These are phyloP conservation scores for Brachypodium distachyon DNA, from an alignment of 202 grass and related monocot genomes.

Conservation along the genomic window DNA sequence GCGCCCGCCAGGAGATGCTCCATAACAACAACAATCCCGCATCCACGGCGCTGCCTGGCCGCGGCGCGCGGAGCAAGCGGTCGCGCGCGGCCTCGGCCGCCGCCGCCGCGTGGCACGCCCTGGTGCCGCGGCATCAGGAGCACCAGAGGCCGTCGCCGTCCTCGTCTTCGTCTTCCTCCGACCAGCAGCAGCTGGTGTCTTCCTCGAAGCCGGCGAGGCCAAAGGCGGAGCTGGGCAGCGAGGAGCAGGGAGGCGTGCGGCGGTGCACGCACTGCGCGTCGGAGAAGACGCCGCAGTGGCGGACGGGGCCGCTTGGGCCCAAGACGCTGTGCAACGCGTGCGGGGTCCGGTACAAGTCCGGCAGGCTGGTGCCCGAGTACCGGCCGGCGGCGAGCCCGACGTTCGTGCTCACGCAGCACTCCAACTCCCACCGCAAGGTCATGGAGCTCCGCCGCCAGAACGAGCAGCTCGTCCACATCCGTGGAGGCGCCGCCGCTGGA, in stretches of 20 bases:
- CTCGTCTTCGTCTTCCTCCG: constrained; percentile 39
- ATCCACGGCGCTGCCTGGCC: background rate
- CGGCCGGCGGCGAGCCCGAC: constrained; percentile 86
- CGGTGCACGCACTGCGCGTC: constrained; percentile 82
- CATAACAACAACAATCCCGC: constrained; percentile 29
- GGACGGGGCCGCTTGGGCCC: constrained; percentile 79
- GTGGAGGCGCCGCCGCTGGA: background rate
- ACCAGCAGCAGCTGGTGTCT: no score
- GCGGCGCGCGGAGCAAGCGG: constrained; percentile 54
- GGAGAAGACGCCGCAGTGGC: constrained; percentile 95
- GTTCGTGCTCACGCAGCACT: constrained; percentile 76
- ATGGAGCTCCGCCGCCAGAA: constrained; percentile 80
- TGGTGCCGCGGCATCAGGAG: constrained; percentile 28
- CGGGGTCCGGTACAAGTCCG: constrained; percentile 87
- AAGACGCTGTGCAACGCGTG: constrained; percentile 98
- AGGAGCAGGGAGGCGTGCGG: constrained; percentile 27
- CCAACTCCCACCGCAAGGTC: constrained; percentile 86
- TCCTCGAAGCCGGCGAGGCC: constrained; percentile 15
- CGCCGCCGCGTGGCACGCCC: constrained; percentile 29
- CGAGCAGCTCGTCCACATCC: constrained; percentile 43
- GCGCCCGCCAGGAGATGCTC: background rate
- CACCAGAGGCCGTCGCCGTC: constrained; percentile 37
- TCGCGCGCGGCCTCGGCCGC: background rate
- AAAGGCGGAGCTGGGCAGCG: background rate
- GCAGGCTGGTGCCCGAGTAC: constrained; percentile 89